Conservation (phyloP, 2,329 filamentous ascomycete genomes). For the Botryotinia calthae region DNA sequence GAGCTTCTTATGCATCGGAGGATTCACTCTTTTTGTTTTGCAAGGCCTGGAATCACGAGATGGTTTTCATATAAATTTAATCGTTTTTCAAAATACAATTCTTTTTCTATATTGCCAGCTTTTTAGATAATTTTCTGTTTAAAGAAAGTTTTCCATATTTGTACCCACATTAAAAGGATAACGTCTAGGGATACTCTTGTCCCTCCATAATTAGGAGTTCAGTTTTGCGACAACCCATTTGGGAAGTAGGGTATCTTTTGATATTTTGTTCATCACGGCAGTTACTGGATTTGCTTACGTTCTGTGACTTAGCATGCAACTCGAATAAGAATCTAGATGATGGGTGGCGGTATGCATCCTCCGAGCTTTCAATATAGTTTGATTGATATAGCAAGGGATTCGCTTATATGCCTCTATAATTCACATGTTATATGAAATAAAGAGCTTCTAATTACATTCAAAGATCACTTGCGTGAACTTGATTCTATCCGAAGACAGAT, state of each 20-base stretch:
- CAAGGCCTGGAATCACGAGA: background rate
- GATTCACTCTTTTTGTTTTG: background rate
- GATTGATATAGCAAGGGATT: background rate
- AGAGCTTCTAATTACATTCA: background rate
- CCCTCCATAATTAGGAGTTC: background rate
- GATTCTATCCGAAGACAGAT: background rate
- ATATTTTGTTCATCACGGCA: background rate
- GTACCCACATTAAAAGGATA: too few species aligned
- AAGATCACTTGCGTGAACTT: background rate
- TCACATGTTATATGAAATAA: background rate
- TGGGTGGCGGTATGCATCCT: background rate
- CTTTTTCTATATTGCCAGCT: too few species aligned
- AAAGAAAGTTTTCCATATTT: too few species aligned
- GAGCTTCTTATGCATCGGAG: background rate
- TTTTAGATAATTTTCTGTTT: too few species aligned
- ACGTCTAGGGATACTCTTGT: background rate
- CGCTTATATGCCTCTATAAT: background rate
- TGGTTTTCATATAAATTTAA: too few species aligned
- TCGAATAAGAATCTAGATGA: background rate
- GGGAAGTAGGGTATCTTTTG: background rate
- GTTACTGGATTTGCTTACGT: background rate
- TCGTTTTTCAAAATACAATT: too few species aligned
- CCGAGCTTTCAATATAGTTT: background rate
- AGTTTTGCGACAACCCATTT: background rate
- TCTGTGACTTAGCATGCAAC: background rate